Conservation (phyloP, 495 filamentous ascomycete species). For the Annulohypoxylon moriforme region DNA sequence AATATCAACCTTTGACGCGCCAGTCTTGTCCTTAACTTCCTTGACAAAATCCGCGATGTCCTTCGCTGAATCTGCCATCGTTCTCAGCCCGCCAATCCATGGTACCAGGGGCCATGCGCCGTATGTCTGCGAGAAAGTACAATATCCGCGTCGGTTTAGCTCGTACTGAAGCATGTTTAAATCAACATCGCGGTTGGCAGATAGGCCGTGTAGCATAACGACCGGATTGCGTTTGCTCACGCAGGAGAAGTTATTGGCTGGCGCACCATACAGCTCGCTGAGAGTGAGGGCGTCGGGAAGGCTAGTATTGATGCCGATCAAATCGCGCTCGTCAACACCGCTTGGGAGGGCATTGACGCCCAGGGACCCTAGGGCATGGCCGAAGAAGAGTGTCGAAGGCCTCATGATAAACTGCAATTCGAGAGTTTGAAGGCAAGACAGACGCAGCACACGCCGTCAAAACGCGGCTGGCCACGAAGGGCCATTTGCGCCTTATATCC, state of each 20-base stretch:
- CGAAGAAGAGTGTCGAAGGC: background rate
- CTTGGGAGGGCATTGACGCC: slow-evolving; percentile 24
- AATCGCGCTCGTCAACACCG: slow-evolving; percentile 15
- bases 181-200: slow-evolving; percentile 63
- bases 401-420: slow-evolving; percentile 13
- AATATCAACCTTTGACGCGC: slow-evolving; percentile 59
- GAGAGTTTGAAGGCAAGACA: background rate
- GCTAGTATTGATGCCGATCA: slow-evolving; percentile 15
- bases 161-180: slow-evolving; percentile 64
- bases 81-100: slow-evolving; percentile 59
- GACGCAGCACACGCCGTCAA: background rate
- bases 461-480: background rate
- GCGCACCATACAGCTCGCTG: slow-evolving; percentile 45
- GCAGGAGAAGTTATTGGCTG: slow-evolving; percentile 47
- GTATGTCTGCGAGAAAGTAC: slow-evolving; percentile 65
- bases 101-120: slow-evolving; percentile 61
- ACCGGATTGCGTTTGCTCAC: slow-evolving; percentile 58
- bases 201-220: slow-evolving; percentile 64
- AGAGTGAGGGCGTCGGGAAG: slow-evolving; percentile 34
- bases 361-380: slow-evolving; percentile 10
- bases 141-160: slow-evolving; percentile 63
- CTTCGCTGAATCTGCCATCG: slow-evolving; percentile 59
- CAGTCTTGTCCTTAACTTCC: slow-evolving; percentile 55
- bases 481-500: slow-evolving; percentile 8
- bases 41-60: slow-evolving; percentile 64